Base-by-base conservation (phyloP, 192 early-diverging fungal species). In the Paraglomus brasilianum region DNA sequence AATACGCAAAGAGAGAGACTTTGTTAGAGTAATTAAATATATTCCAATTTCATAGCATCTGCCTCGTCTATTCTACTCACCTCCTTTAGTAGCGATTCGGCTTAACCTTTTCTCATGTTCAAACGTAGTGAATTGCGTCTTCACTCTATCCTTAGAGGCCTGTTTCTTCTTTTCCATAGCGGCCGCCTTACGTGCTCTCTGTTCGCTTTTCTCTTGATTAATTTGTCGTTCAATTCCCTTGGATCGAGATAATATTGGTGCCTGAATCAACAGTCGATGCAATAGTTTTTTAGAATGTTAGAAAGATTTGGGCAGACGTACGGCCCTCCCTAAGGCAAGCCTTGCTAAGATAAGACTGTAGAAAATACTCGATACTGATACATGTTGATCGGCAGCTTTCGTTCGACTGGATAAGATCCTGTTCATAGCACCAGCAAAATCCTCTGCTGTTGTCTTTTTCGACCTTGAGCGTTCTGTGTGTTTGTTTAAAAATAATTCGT, bases 1-100 rank as follows among this genome's bases (percentile, higher is more conserved):
- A 49, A 65, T 3, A 63, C 39, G 41, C 22, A 48, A 64, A 19
- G 45, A 39, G 61, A 50, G 58, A 38, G 7, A 11, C 42, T 40
- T 55, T 49, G 51, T 38, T 76, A 72, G 13, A 17, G 72, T 39
- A 21, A 22, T 4, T 14, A 51, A 10, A n/a, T 30, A 17, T 41
- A 19, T 0, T 21, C 19, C 19, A n/a, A 10, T 11, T 40, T 43
- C 6, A 4, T 57, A 51, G 41, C n/a, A n/a, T n/a, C n/a, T n/a
- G n/a, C n/a, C n/a, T n/a, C n/a, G n/a, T n/a, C n/a, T n/a, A 13
- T 15, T 51, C 22, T 30, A 57, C 78, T 62, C 81, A 89, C 90
- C 95, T 74, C 96, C 96, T 61, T 85, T 80, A 8, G 96, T 98
- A 4, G 94, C 92, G 6, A 94, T 86, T 82, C 96, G 96, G 63